Percentiles rank a stretch among this genome's conserved stretches.
Evolutionary conservation across 768 basidiomycete species (phyloP).

Genomic region (Leccinum broughii): DNA sequence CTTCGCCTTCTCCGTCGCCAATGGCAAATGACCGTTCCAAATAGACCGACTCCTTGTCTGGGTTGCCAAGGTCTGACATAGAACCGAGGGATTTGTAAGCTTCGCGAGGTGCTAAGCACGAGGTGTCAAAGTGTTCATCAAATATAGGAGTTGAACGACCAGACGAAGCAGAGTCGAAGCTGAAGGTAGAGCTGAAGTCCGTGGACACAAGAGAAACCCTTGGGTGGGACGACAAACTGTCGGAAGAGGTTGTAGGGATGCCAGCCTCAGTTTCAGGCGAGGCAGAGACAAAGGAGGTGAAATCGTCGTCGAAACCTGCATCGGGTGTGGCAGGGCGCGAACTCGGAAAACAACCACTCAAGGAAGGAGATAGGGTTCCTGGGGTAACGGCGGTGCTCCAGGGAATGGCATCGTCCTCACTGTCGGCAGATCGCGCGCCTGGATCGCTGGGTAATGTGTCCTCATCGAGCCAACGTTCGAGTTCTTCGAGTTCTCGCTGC

Average conservation of each 20-base stretch:
- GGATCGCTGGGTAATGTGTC: slow-evolving; percentile 22
- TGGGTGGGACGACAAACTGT: slow-evolving; percentile 1
- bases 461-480: slow-evolving; percentile 64
- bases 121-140: slow-evolving; percentile 22
- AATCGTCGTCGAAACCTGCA: slow-evolving; percentile 76
- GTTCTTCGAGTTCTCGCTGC: slow-evolving; percentile 55
- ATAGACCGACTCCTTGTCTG: slow-evolving; percentile 35
- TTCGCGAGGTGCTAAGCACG: slow-evolving; percentile 21
- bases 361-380: slow-evolving; percentile 28
- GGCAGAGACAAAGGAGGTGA: slow-evolving; percentile 74
- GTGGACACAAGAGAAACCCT: slow-evolving; percentile 12
- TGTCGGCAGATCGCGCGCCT: slow-evolving; percentile 20
- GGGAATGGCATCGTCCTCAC: slow-evolving; percentile 31
- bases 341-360: slow-evolving; percentile 20
- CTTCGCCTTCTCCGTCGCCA: slow-evolving; percentile 19
- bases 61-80: slow-evolving; percentile 57
- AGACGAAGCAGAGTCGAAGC: slow-evolving; percentile 24
- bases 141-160: slow-evolving; percentile 28
- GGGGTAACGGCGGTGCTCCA: slow-evolving; percentile 42
- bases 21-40: slow-evolving; percentile 8
- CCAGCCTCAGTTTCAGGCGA: slow-evolving; percentile 26
- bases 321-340: slow-evolving; percentile 35
- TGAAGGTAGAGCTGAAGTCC: slow-evolving; percentile 32
- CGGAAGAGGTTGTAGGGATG: background rate
- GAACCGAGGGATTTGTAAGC: slow-evolving; percentile 58